Evolutionary conservation across 192 early-diverging fungal species (phyloP).

Genomic region (Mortierella hygrophila): DNA sequence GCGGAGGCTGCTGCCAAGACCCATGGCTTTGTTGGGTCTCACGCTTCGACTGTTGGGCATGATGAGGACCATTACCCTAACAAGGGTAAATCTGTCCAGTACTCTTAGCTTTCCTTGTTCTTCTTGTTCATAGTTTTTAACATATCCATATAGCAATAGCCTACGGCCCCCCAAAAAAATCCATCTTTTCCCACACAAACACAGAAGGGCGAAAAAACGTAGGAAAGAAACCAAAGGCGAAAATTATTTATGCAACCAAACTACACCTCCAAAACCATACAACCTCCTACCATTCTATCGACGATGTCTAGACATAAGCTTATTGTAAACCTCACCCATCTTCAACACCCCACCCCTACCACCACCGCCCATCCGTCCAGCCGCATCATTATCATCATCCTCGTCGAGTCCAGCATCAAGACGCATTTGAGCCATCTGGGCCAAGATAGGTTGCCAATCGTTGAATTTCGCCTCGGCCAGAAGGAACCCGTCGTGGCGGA

Average conservation of each 20-base stretch:
- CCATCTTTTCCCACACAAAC: background rate
- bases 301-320: slow-evolving; percentile 53
- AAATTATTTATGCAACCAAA: background rate
- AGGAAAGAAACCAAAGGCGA: background rate
- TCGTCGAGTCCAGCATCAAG: slow-evolving; percentile 59
- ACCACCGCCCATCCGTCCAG: slow-evolving; percentile 37
- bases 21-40: slow-evolving; percentile 26
- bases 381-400: slow-evolving; percentile 31
- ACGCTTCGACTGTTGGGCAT: background rate
- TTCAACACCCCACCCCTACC: slow-evolving; percentile 39
- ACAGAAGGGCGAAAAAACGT: background rate
- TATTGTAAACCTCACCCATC: slow-evolving; percentile 54
- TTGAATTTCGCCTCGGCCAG: slow-evolving; percentile 60
- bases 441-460: slow-evolving; percentile 60
- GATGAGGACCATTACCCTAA: background rate
- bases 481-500: slow-evolving; percentile 61
- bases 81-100: slow-evolving; percentile 34
- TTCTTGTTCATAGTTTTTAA: background rate
- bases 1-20: slow-evolving; percentile 36
- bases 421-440: slow-evolving; percentile 59
- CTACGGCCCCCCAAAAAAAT: background rate
- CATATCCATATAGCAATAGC: background rate
- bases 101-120: background rate
- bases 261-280: background rate
- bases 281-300: slow-evolving; percentile 9